Percentiles rank a stretch among this genome's conserved stretches.
These are phyloP conservation scores for Chalaropsis thielavioides DNA, from an alignment of 2,329 filamentous ascomycete genomes.

Conservation along the genomic window DNA sequence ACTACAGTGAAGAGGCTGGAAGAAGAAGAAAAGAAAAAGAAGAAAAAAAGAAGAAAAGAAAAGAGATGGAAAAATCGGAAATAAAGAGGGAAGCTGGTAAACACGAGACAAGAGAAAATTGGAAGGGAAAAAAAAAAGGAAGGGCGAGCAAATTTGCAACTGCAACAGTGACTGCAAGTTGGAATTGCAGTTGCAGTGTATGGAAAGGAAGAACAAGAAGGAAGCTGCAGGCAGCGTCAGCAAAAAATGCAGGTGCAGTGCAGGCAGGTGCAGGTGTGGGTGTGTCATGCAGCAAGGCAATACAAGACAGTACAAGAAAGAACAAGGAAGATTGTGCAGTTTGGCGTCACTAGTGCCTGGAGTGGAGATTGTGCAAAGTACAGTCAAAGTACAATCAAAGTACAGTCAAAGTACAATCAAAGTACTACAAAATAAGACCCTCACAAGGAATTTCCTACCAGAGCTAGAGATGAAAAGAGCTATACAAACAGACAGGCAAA, in stretches of 20 bases:
- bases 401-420: too few species aligned
- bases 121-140: background rate
- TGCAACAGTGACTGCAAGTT: background rate
- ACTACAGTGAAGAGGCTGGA: background rate
- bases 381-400: too few species aligned
- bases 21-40: background rate
- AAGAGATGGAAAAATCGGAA: background rate
- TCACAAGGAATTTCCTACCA: background rate
- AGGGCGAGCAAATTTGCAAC: background rate
- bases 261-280: background rate
- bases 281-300: background rate
- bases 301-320: background rate
- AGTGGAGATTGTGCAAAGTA: too few species aligned
- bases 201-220: background rate
- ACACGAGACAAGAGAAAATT: conserved; percentile 1
- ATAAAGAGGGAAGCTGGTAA: background rate
- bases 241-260: background rate
- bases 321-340: background rate
- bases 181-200: background rate
- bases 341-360: too few species aligned
- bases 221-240: background rate
- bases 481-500: background rate
- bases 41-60: background rate
- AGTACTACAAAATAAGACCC: background rate
- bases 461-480: too few species aligned